Percentiles rank a stretch among this genome's conserved stretches.
Conservation (phyloP, 2,329 filamentous ascomycete genomes). For the Fusarium multiceps region DNA sequence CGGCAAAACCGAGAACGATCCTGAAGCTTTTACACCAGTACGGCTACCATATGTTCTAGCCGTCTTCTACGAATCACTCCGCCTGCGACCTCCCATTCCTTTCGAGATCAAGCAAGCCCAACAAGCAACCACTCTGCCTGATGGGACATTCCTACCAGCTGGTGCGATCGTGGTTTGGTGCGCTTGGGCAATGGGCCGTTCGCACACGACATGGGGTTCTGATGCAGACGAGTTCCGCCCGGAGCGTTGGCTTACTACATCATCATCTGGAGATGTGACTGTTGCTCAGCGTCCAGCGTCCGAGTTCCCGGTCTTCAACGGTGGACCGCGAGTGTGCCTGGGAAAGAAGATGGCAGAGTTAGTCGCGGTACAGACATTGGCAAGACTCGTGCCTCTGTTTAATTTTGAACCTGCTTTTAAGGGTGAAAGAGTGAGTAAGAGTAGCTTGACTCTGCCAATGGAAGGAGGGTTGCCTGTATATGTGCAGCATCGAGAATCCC, state of each 20-base stretch:
- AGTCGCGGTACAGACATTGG: conserved; percentile 67
- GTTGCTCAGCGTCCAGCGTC: conserved; percentile 58
- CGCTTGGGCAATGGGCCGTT: conserved; percentile 72
- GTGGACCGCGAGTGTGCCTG: conserved; percentile 69
- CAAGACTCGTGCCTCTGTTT: conserved; percentile 61
- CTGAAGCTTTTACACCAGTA: conserved; percentile 54
- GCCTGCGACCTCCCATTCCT: conserved; percentile 72
- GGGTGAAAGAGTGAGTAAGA: conserved; percentile 65
- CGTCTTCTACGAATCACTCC: conserved; percentile 70
- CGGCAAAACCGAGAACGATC: neutral
- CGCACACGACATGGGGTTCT: conserved; percentile 64
- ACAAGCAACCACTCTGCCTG: conserved; percentile 64
- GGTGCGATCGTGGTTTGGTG: conserved; percentile 70
- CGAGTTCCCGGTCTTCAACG: conserved; percentile 74
- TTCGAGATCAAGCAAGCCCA: conserved; percentile 73
- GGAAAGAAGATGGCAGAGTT: conserved; percentile 74
- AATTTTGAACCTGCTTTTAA: conserved; percentile 60
- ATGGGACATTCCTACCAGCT: conserved; percentile 68
- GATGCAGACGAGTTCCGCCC: conserved; percentile 68
- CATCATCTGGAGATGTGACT: conserved; percentile 47
- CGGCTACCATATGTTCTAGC: conserved; percentile 68
- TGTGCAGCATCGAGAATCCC: conserved; percentile 18
- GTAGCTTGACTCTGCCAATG: conserved; percentile 73
- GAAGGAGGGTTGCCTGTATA: conserved; percentile 64
- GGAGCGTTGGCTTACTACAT: conserved; percentile 64